phyloP scores from a whole-genome alignment of 1,139 yeast species.

The Candida freyschussii region DNA sequence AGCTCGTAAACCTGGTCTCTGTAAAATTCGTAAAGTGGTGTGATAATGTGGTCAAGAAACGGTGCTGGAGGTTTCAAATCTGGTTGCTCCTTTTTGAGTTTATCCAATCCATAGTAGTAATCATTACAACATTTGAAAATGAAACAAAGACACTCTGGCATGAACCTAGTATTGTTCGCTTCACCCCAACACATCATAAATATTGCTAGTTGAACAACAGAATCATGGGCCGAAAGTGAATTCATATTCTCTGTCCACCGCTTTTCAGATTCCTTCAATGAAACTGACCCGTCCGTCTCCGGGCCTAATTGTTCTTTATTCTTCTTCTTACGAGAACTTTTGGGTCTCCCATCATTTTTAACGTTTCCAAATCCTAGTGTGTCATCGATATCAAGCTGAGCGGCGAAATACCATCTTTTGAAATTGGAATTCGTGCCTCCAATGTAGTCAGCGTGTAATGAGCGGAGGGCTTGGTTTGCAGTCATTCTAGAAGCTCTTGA shows the following conservation, averaged over 20 bases:
- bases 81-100: constrained; percentile 10
- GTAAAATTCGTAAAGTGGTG: constrained; percentile 60
- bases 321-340: constrained; percentile 14
- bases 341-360: constrained; percentile 28
- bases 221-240: constrained; percentile 42
- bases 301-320: constrained; percentile 9
- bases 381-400: constrained; percentile 52
- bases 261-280: constrained; percentile 37
- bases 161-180: constrained; percentile 67
- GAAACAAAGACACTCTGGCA: constrained; percentile 78
- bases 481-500: constrained; percentile 58
- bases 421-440: constrained; percentile 60
- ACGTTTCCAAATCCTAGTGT: constrained; percentile 35
- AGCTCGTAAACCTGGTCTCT: constrained; percentile 44
- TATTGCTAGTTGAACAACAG: constrained; percentile 53
- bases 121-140: constrained; percentile 68
- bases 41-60: constrained; percentile 60
- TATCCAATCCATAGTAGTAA: constrained; percentile 40
- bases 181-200: constrained; percentile 76
- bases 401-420: constrained; percentile 62
- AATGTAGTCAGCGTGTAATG: constrained; percentile 60
- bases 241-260: constrained; percentile 46
- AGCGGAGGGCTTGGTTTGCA: constrained; percentile 44
- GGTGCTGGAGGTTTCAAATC: constrained; percentile 17
- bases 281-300: constrained; percentile 4